A percentile compares a stretch with the other conserved stretches of the same genome.
Evolutionary conservation across 2,329 filamentous ascomycete genomes (phyloP).

Genomic region (Colletotrichum sp.): DNA sequence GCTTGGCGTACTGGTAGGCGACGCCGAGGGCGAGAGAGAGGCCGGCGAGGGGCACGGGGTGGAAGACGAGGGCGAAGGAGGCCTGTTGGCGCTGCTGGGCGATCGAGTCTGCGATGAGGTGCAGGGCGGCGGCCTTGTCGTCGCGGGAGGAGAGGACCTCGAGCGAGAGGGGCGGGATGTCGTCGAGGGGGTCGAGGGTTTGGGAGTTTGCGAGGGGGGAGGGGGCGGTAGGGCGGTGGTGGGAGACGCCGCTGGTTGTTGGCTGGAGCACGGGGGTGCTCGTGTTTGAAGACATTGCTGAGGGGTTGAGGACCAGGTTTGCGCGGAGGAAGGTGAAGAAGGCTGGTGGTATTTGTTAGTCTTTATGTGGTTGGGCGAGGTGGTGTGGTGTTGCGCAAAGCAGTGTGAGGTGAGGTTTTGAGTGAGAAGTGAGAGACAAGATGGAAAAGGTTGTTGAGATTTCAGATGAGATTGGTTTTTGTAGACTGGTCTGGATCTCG

Average conservation of each 20-base stretch:
- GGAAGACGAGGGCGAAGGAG: constrained; percentile 66
- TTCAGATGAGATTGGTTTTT: constrained; percentile 7
- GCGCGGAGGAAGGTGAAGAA: constrained; percentile 84
- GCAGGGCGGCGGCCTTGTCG: constrained; percentile 72
- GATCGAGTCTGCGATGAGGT: constrained; percentile 80
- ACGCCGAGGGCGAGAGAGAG: constrained; percentile 48
- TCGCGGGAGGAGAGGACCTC: constrained; percentile 56
- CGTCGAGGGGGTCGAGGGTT: constrained; percentile 46
- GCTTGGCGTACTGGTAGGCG: constrained; percentile 48
- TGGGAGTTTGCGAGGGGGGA: constrained; percentile 43
- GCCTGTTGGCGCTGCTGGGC: constrained; percentile 80
- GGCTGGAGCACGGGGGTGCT: constrained; percentile 70
- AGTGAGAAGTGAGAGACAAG: neutral
- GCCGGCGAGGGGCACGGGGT: constrained; percentile 59
- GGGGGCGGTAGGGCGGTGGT: constrained; percentile 41
- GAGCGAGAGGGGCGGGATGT: constrained; percentile 69
- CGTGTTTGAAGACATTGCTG: constrained; percentile 65
- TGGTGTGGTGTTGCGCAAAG: neutral
- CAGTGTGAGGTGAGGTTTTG: constrained; percentile 1
- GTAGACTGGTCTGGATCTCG: neutral
- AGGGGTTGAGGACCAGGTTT: constrained; percentile 74
- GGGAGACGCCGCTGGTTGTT: constrained; percentile 19
- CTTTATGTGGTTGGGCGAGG: neutral
- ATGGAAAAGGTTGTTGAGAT: neutral
- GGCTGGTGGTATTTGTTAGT: constrained; percentile 54